Evolutionary conservation across 345 rosid species (phyloP), one percentile per base, ranked within the genome.

Genomic region (Melaleuca alternifolia): DNA sequence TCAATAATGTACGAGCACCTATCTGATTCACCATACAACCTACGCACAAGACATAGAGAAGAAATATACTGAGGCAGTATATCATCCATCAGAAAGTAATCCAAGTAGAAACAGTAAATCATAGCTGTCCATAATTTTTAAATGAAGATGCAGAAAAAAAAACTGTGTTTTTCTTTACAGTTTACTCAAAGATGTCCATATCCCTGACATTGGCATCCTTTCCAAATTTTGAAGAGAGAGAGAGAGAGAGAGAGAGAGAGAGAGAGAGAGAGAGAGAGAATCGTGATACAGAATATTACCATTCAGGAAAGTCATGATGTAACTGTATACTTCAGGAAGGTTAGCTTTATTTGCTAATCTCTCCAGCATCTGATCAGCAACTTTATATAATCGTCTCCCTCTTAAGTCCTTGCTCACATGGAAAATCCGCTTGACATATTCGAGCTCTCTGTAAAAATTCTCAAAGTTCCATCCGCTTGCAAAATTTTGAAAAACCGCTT

Each of bases 401-500:
- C 99, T 93, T 54, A 89, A 84, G 86, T 96, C 99, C 90, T 95
- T 94, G 93, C 99, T 94, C 33, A 89, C 94, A 85, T 92, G 86
- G 86, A 97, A 97, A 86, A 97, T 94, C 92, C 95, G 95, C 90
- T 88, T 92, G 84, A 97, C 99, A 92, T 95, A 95, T 89, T 94
- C 96, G 81, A 97, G 96, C 86, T 97, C 99, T 85, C 89, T 94
- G 91, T 90, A 89, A 88, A 97, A 91, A 28, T 92, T 89, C 89
- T 96, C 96, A 83, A 88, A 86, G 18, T 92, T 89, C 99, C 99
- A 97, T 84, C 92, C 95, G 89, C 91, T 92, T 10, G 97, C 97
- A 87, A 94, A 97, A 90, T 92, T 92, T 54, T 87, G 95, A 88
- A 96, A 97, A 85, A 97, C 99, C 89, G 95, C 99, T 90, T 97